Conservation (phyloP, 805 yeast genomes). For the Torulaspora gathmanii region DNA sequence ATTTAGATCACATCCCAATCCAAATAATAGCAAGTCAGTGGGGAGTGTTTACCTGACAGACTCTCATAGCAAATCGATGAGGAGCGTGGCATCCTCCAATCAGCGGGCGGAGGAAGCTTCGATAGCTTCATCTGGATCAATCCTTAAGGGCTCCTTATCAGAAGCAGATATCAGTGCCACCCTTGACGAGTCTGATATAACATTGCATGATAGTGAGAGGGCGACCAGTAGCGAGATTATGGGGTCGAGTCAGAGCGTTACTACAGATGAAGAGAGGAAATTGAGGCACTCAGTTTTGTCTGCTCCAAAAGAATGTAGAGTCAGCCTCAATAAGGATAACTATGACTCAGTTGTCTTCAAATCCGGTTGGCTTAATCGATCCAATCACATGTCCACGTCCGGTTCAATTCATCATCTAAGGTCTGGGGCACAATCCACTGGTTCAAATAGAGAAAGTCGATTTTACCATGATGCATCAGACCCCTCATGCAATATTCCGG, state of each 20-base stretch:
- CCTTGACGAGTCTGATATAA: neutral
- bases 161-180: constrained; percentile 2
- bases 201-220: neutral
- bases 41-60: constrained; percentile 8
- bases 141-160: neutral
- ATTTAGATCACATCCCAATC: constrained; percentile 9
- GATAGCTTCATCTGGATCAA: constrained; percentile 1
- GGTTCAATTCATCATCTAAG: constrained; percentile 1
- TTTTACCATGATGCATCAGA: constrained; percentile 17
- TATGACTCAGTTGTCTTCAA: constrained; percentile 43
- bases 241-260: neutral
- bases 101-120: constrained; percentile 5
- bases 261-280: neutral
- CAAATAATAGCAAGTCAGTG: constrained; percentile 10
- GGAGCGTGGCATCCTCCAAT: constrained; percentile 5
- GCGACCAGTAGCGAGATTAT: neutral
- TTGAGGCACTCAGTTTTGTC: neutral
- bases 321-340: constrained; percentile 28
- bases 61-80: constrained; percentile 5
- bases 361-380: constrained; percentile 58
- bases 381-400: constrained; percentile 5
- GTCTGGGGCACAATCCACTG: constrained; percentile 1
- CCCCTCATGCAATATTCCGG: constrained; percentile 25
- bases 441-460: constrained; percentile 26
- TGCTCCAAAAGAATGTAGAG: neutral